A percentile compares a stretch with the other conserved stretches of the same genome.
Conservation (phyloP, 2,329 filamentous ascomycete species). For the Aspergillus candidus region DNA sequence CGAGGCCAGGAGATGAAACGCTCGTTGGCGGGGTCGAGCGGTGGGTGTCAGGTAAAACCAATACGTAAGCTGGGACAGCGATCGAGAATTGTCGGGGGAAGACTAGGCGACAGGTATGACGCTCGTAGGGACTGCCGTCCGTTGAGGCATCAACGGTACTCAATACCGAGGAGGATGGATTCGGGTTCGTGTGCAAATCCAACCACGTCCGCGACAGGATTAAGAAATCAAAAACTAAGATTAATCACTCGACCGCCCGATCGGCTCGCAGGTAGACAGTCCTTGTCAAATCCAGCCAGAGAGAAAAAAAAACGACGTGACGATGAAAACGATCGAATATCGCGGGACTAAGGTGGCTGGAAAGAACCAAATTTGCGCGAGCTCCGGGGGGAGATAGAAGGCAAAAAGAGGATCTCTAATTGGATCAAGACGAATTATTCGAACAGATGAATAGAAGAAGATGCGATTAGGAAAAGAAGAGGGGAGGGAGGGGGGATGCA, state of each 20-base stretch:
- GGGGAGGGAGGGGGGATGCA: constrained; percentile 6
- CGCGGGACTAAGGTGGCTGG: constrained; percentile 35
- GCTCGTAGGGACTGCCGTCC: constrained; percentile 5
- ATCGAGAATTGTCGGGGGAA: constrained; percentile 6
- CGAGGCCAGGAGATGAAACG: constrained; percentile 2
- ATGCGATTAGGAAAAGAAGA: constrained; percentile 9
- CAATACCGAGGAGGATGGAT: constrained; percentile 1
- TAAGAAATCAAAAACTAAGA: constrained; percentile 10
- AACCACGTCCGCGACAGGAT: constrained; percentile 11
- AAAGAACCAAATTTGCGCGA: constrained; percentile 24
- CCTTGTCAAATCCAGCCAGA: too few species aligned
- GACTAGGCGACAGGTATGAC: constrained; percentile 10
- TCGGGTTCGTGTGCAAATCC: constrained; percentile 10
- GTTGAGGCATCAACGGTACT: constrained; percentile 9
- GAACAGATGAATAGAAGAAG: constrained; percentile 10
- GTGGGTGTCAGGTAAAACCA: constrained; percentile 8
- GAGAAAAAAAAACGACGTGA: background rate
- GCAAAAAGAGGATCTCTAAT: constrained; percentile 15
- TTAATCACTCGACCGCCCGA: constrained; percentile 12
- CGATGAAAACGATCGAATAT: constrained; percentile 26
- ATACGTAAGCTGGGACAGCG: constrained; percentile 16
- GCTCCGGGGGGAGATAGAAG: constrained; percentile 17
- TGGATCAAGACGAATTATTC: constrained; percentile 7
- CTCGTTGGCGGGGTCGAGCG: constrained; percentile 1
- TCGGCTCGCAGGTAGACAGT: constrained; percentile 15